phyloP scores from a whole-genome alignment of 2,329 filamentous ascomycete genomes.

The Pseudogymnoascus sp. region DNA sequence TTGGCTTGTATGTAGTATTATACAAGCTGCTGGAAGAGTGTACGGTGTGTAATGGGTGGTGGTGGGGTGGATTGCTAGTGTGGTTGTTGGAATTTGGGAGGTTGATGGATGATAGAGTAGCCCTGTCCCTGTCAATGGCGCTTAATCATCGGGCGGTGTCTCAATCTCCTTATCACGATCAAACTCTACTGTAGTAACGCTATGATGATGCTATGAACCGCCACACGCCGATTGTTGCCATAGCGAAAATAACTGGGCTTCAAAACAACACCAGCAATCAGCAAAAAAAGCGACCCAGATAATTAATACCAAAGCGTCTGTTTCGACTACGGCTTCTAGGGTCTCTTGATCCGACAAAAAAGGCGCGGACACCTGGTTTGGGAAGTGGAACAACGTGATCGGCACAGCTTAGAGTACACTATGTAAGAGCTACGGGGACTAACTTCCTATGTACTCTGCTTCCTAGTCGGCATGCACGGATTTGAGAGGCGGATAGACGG shows the following conservation, averaged over 20 bases:
- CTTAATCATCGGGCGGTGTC: background rate
- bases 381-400: background rate
- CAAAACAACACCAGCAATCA: background rate
- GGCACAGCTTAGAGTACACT: background rate
- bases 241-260: background rate
- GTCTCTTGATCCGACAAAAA: background rate
- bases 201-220: background rate
- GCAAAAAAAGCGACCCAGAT: background rate
- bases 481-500: background rate
- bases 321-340: conserved; percentile 1
- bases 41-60: background rate
- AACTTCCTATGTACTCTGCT: background rate
- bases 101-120: background rate
- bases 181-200: background rate
- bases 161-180: conserved; percentile 3
- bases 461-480: background rate
- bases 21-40: background rate
- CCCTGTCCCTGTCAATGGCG: background rate
- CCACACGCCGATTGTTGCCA: conserved; percentile 5
- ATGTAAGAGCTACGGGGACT: conserved; percentile 6
- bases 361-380: background rate
- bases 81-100: background rate
- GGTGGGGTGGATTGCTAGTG: background rate
- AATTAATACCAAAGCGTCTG: background rate
- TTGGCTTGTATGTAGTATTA: background rate